Conservation (phyloP, 2,329 filamentous ascomycete genomes). For the Colletotrichum neosansevieriae region DNA sequence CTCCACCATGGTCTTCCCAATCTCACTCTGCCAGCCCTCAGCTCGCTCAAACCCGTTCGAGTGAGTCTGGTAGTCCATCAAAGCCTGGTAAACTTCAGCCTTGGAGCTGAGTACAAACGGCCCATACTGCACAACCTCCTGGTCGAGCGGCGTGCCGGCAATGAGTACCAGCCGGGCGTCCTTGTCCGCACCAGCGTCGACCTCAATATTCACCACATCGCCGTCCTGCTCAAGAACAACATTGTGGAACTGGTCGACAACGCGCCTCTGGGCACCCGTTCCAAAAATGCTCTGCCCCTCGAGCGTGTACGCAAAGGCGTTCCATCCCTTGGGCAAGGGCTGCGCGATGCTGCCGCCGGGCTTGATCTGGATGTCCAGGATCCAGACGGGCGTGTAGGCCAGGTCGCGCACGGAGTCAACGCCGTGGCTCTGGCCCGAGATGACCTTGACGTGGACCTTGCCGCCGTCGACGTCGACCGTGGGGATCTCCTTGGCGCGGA, state of each 20-base stretch:
- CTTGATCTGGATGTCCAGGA: conserved; percentile 83
- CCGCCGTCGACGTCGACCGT: conserved; percentile 76
- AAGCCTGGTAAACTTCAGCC: conserved; percentile 80
- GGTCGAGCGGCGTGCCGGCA: conserved; percentile 83
- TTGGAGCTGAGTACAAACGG: conserved; percentile 83
- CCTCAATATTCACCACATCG: conserved; percentile 78
- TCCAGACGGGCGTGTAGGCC: conserved; percentile 97
- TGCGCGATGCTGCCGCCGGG: conserved; percentile 85
- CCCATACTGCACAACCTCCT: conserved; percentile 85
- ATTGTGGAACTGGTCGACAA: conserved; percentile 82
- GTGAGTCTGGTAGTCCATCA: conserved; percentile 79
- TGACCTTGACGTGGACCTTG: conserved; percentile 87
- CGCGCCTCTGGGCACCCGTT: conserved; percentile 61
- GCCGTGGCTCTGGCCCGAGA: conserved; percentile 85
- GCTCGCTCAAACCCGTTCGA: conserved; percentile 86
- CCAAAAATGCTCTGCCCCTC: conserved; percentile 77
- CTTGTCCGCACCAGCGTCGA: conserved; percentile 73
- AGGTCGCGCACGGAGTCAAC: conserved; percentile 90
- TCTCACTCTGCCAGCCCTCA: conserved; percentile 84
- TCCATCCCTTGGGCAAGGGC: conserved; percentile 83
- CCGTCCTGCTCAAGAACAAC: conserved; percentile 87
- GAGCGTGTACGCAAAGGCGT: conserved; percentile 90
- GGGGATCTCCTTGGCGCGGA: conserved; percentile 84
- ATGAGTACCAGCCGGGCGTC: conserved; percentile 75
- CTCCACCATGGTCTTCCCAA: conserved; percentile 79